Percentiles rank a stretch among this genome's conserved stretches.
Conservation (phyloP, 768 basidiomycete species). For the Leccinum imitatum region DNA sequence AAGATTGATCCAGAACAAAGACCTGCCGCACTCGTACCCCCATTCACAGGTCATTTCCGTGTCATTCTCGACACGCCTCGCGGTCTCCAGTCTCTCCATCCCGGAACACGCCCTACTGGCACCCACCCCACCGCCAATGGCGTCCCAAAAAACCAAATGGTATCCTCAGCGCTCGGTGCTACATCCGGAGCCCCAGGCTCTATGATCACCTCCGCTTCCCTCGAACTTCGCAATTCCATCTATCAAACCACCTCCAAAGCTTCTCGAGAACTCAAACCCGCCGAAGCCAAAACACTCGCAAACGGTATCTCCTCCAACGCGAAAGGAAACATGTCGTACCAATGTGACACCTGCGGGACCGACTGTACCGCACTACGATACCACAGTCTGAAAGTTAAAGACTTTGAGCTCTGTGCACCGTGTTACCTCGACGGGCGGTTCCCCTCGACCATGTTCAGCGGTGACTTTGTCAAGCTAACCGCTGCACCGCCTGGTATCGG, state of each 20-base stretch:
- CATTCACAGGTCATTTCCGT: conserved; percentile 98
- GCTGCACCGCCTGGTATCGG: conserved; percentile 33
- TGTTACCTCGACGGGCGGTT: conserved; percentile 98
- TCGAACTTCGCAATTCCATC: conserved; percentile 85
- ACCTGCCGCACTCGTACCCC: conserved; percentile 91
- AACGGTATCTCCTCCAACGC: conserved; percentile 47
- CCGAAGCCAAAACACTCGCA: conserved; percentile 68
- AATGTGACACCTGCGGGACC: conserved; percentile 93
- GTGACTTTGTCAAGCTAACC: conserved; percentile 91
- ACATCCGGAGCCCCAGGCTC: conserved; percentile 17
- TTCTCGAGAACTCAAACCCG: conserved; percentile 61
- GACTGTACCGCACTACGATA: conserved; percentile 90
- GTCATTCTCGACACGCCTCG: conserved; percentile 96
- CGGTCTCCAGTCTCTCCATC: conserved; percentile 91
- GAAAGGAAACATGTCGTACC: conserved; percentile 53
- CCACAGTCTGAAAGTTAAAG: conserved; percentile 89
- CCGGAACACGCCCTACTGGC: conserved; percentile 62
- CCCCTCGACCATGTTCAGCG: conserved; percentile 93
- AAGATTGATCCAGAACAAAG: conserved; percentile 97
- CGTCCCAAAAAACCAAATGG: conserved; percentile 36
- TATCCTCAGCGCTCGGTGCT: conserved; percentile 17
- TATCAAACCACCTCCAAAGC: conserved; percentile 87
- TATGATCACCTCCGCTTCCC: conserved; percentile 56
- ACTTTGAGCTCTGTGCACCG: conserved; percentile 84
- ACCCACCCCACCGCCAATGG: conserved; percentile 50